Percentiles rank a stretch among this genome's conserved stretches.
These are phyloP conservation scores for Xylaria castorea DNA, from an alignment of 495 filamentous ascomycete species.

Conservation along the genomic window DNA sequence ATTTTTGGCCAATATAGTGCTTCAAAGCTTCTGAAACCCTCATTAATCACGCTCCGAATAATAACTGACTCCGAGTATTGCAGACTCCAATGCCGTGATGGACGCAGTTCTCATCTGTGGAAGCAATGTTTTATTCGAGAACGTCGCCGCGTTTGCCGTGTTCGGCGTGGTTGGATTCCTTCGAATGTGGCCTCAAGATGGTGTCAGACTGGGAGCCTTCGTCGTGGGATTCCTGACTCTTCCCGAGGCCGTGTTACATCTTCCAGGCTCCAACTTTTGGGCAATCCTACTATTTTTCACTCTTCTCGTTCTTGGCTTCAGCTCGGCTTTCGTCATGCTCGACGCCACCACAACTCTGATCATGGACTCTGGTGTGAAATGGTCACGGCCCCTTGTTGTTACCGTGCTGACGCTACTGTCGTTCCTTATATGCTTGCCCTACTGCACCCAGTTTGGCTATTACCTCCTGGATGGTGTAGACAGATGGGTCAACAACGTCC, in stretches of 20 bases:
- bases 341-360: slow-evolving; percentile 23
- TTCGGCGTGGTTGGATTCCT: slow-evolving; percentile 52
- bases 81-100: slow-evolving; percentile 48
- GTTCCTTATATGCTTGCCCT: slow-evolving; percentile 24
- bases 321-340: slow-evolving; percentile 29
- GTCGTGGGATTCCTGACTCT: slow-evolving; percentile 49
- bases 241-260: slow-evolving; percentile 47
- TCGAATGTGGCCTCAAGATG: slow-evolving; percentile 40
- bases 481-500: slow-evolving; percentile 26
- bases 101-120: slow-evolving; percentile 48
- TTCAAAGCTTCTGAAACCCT: no score
- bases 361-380: slow-evolving; percentile 24
- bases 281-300: slow-evolving; percentile 49
- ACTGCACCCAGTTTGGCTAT: slow-evolving; percentile 29
- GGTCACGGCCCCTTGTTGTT: slow-evolving; percentile 19
- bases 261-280: slow-evolving; percentile 52
- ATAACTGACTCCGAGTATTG: no score
- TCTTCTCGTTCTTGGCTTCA: slow-evolving; percentile 29
- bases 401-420: slow-evolving; percentile 25
- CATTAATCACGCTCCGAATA: no score
- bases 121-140: slow-evolving; percentile 50
- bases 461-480: slow-evolving; percentile 28
- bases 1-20: no score
- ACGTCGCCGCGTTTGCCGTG: slow-evolving; percentile 50
- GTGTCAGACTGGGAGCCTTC: slow-evolving; percentile 45